Evolutionary conservation across 345 rosid species (phyloP), one percentile per base, ranked within the genome.

Genomic region (Moringa oleifera): DNA sequence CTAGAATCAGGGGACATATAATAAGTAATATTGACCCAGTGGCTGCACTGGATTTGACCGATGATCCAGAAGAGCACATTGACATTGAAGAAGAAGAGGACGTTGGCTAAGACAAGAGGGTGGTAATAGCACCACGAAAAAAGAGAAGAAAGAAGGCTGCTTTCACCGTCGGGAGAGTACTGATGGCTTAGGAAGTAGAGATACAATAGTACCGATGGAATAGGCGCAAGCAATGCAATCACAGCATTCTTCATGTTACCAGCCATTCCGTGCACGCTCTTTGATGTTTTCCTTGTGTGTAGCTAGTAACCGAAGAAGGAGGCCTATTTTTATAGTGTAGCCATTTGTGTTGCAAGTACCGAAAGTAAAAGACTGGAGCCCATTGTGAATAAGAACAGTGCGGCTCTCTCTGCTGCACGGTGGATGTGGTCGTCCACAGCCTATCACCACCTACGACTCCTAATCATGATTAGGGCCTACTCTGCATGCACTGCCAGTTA

Each of bases 81-180:
- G 83, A 90, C 99, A 63, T 90, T 94, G 71, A 90, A 72, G 92
- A 86, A 88, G 89, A 94, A 94, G 65, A 94, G 78, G 58, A 67
- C 68, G 68, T 94, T 94, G 65, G 80, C 96, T 15, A 94, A 63
- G 0, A 94, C 78, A 61, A 90, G 79, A 37, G 99, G 99, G 53
- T 86, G 97, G 61, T 69, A 71, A 58, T 75, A 77, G 84, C 92
- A 90, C 97, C 97, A 90, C 16, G 80, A 71, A 71, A 82, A 85
- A 10, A 81, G 47, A 62, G 73, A 63, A 20, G 83, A 74, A 57
- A 75, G 64, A 37, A 49, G 18, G 36, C 55, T 22, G 51, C 1
- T 54, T 45, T 72, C 73, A 0, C 65, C 50, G 25, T 25, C 24
- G 17, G 73, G n/a, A 46, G 63, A 20, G 25, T 71, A 47, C 73